Conservation (phyloP, 1,284 basidiomycete genomes). For the Ceratobasidium sp. region DNA sequence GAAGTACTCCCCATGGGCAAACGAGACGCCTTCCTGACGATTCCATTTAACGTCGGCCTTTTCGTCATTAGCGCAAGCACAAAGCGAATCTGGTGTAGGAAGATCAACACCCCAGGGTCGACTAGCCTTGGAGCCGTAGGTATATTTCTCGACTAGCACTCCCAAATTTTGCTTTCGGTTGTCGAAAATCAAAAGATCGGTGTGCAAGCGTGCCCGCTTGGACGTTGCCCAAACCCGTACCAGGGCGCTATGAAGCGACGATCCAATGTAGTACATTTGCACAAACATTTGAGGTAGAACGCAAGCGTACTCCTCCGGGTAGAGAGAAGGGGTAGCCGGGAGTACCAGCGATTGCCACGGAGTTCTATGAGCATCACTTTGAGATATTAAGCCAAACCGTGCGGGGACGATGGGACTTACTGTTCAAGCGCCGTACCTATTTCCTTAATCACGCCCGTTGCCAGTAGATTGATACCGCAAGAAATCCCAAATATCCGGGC, state of each 20-base stretch:
- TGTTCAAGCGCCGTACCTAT: not conserved
- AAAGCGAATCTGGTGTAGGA: not conserved
- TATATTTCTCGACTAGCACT: not conserved
- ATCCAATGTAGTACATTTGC: not conserved
- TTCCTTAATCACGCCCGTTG: not conserved
- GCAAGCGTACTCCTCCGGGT: not conserved
- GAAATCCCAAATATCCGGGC: not conserved
- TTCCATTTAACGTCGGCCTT: not conserved
- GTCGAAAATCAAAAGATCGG: not conserved
- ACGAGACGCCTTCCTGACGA: no score
- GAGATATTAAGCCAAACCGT: no score
- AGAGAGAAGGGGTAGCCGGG: not conserved
- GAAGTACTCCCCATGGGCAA: not conserved
- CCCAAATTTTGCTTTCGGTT: not conserved
- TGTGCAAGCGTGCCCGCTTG: not conserved
- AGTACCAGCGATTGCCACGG: not conserved
- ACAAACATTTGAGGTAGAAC: not conserved
- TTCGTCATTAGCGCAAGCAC: not conserved
- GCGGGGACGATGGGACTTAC: no score
- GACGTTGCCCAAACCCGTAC: constrained; percentile 1
- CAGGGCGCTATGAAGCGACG: not conserved
- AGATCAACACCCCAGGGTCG: not conserved
- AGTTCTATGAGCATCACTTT: no score
- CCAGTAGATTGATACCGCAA: not conserved
- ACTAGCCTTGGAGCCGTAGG: not conserved